Base-by-base conservation (phyloP, 176 grass and related monocot species). In the Carex pumila region DNA sequence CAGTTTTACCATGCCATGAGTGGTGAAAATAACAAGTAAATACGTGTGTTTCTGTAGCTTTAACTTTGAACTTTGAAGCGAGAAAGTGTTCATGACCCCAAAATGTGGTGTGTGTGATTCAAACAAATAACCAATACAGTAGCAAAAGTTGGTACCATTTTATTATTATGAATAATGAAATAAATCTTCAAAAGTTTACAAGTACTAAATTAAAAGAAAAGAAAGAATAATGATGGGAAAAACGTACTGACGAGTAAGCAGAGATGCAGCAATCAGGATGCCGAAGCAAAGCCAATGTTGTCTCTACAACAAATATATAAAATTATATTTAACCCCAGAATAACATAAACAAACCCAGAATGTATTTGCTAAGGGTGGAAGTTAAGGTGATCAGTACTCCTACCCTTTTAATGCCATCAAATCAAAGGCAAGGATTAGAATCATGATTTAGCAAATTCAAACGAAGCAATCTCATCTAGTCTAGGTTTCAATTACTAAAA, bases 201-300 rank as follows among this genome's bases (percentile, higher is more conserved):
- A 8, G 29, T 88, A 19, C 5, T 12, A 79, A 43, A 21, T 61
- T 3, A 68, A 84, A 68, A 62, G 31, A 5, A 70, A 54, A 80
- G 10, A 6, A 19, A 80, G 29, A 84, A 83, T 3, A 89, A 88
- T 29, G 11, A 84, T 32, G 25, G 37, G 69, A 65, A 45, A 34
- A 72, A 39, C 90, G 62, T 94, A 99, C 97, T 43, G 93, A 92
- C 69, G 97, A 99, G 57, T 99, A 95, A 74, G 91, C 93, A 88
- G 93, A 99, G 66, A 99, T 95, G 82, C 93, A 99, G 57, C 97
- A 99, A 89, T 99, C 97, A 18, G 97, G 96, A 95, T 95, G 93
- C 6, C 97, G 86, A 84, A 99, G 93, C 81, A 99, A 88, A 89
- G 97, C 90, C 83, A 99, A 89, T 61, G 90, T 90, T 82, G 97